phyloP scores from a whole-genome alignment of 148 eudicot species.

The Cornus kousa region DNA sequence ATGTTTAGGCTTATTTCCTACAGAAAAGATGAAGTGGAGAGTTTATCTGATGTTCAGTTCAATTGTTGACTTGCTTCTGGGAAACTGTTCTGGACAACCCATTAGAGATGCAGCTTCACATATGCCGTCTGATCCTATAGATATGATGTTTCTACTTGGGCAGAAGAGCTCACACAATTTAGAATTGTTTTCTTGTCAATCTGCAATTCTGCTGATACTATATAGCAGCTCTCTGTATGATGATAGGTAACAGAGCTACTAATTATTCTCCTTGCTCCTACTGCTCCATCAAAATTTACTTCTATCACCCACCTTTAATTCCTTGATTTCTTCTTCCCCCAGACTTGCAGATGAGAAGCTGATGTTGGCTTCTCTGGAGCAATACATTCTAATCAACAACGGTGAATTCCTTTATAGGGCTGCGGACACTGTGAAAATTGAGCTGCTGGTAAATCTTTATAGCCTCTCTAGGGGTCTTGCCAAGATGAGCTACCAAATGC shows the following conservation, averaged over 20 bases:
- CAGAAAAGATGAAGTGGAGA: conserved; percentile 71
- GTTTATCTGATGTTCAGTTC: conserved; percentile 72
- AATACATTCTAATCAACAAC: conserved; percentile 75
- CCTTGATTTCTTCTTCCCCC: conserved; percentile 11
- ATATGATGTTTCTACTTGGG: conserved; percentile 77
- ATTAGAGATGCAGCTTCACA: conserved; percentile 62
- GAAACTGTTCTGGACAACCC: conserved; percentile 60
- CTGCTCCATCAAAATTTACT: conserved; percentile 9
- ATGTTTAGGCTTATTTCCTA: conserved; percentile 80
- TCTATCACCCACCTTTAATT: background rate
- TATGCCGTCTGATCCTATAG: conserved; percentile 87
- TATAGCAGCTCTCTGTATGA: conserved; percentile 65
- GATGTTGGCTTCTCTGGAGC: conserved; percentile 90
- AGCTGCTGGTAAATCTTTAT: conserved; percentile 61
- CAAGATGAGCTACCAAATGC: conserved; percentile 58
- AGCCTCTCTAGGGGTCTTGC: conserved; percentile 70
- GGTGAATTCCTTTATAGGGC: conserved; percentile 38
- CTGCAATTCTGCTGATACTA: conserved; percentile 71
- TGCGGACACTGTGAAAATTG: conserved; percentile 32
- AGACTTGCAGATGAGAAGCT: conserved; percentile 85
- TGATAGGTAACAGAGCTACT: conserved; percentile 54
- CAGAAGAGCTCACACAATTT: conserved; percentile 55
- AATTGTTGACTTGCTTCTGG: conserved; percentile 59
- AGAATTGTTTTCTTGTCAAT: conserved; percentile 67
- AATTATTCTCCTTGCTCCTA: background rate